phyloP scores from a whole-genome alignment of 805 yeast genomes.

The Kuraishia borneana region DNA sequence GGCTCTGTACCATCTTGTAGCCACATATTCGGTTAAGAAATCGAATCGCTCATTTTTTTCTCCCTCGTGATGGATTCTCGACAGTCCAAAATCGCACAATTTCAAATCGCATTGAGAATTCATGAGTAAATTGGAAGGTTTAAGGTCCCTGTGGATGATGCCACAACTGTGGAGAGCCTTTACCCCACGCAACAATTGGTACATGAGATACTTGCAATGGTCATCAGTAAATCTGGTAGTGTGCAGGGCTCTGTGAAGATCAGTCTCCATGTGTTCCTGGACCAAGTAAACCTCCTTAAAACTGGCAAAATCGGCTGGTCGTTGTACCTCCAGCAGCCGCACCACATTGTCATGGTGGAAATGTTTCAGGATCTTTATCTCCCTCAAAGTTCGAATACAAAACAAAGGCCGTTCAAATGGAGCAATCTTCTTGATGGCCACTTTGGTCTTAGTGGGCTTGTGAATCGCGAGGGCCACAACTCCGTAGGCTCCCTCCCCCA shows the following conservation, averaged over 20 bases:
- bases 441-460: slow-evolving; percentile 45
- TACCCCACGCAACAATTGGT: slow-evolving; percentile 60
- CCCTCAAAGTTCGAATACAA: slow-evolving; percentile 62
- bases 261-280: slow-evolving; percentile 73
- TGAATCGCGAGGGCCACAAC: slow-evolving; percentile 64
- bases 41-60: slow-evolving; percentile 15
- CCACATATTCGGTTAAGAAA: slow-evolving; percentile 69
- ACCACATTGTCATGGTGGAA: slow-evolving; percentile 71
- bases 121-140: slow-evolving; percentile 60
- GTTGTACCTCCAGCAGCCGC: slow-evolving; percentile 52
- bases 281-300: slow-evolving; percentile 66
- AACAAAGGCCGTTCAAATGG: slow-evolving; percentile 59
- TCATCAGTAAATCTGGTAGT: slow-evolving; percentile 40
- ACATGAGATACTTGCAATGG: slow-evolving; percentile 59
- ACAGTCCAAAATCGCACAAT: slow-evolving; percentile 71
- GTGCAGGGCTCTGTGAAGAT: slow-evolving; percentile 48
- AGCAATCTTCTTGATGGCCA: slow-evolving; percentile 69
- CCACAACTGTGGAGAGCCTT: slow-evolving; percentile 63
- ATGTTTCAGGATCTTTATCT: slow-evolving; percentile 51
- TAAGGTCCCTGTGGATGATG: slow-evolving; percentile 68
- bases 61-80: slow-evolving; percentile 35
- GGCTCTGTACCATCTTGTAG: slow-evolving; percentile 79
- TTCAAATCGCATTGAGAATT: slow-evolving; percentile 66
- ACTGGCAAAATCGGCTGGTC: slow-evolving; percentile 43
- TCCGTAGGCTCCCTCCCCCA: slow-evolving; percentile 82